Evolutionary conservation across 306 rosid species (phyloP).

Genomic region (Prosopis cineraria): DNA sequence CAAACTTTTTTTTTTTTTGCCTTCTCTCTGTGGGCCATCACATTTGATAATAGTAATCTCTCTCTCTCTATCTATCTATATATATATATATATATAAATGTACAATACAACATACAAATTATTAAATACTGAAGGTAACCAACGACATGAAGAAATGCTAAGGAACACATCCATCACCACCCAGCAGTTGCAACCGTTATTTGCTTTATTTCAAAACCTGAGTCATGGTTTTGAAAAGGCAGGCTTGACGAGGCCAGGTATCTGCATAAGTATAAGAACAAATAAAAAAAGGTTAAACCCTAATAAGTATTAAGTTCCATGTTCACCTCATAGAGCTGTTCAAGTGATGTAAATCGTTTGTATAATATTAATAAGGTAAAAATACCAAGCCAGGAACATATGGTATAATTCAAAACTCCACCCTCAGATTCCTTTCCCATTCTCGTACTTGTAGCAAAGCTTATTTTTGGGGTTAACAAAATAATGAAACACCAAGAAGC

Average conservation of each 20-base stretch:
- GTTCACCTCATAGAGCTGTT: background rate
- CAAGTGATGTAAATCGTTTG: background rate
- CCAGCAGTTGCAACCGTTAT: conserved; percentile 8
- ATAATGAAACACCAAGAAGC: background rate
- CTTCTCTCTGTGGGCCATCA: background rate
- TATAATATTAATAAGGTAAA: background rate
- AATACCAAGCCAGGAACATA: background rate
- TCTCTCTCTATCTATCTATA: too few species aligned
- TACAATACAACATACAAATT: conserved; percentile 17
- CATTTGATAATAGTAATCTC: conserved; percentile 23
- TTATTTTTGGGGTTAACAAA: background rate
- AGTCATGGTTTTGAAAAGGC: conserved; percentile 54
- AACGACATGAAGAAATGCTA: conserved; percentile 10
- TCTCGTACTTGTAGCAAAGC: too few species aligned
- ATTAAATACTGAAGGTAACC: conserved; percentile 23
- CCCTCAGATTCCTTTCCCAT: too few species aligned
- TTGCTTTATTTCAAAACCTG: conserved; percentile 24
- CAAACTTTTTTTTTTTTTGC: background rate
- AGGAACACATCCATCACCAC: conserved; percentile 25
- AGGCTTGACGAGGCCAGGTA: conserved; percentile 63
- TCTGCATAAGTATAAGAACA: conserved; percentile 49
- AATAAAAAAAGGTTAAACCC: background rate
- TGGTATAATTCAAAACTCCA: background rate
- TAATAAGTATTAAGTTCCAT: background rate
- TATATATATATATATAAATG: conserved; percentile 4